Percentiles rank a stretch among this genome's conserved stretches.
Conservation (phyloP, 2,329 filamentous ascomycete species). For the Ramularia endophylla region DNA sequence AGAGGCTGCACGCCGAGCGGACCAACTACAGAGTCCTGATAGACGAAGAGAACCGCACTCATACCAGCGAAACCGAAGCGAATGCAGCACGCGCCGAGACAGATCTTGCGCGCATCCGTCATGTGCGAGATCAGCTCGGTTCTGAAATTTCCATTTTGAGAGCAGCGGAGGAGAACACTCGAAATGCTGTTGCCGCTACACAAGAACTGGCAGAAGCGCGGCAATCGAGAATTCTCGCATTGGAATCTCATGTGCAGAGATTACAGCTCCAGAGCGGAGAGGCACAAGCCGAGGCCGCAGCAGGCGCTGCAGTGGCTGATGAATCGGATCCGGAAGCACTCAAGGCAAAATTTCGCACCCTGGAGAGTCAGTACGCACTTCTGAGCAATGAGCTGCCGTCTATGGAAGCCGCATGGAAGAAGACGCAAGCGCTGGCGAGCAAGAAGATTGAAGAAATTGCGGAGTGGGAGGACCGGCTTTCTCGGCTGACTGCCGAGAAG, state of each 20-base stretch:
- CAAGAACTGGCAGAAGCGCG: conserved; percentile 75
- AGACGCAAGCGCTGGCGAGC: conserved; percentile 74
- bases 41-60: conserved; percentile 69
- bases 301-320: conserved; percentile 42
- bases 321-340: conserved; percentile 64
- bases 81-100: conserved; percentile 75
- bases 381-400: conserved; percentile 83
- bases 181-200: conserved; percentile 62
- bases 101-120: conserved; percentile 79
- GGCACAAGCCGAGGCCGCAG: conserved; percentile 23
- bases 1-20: conserved; percentile 78
- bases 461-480: conserved; percentile 70
- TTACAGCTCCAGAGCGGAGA: conserved; percentile 54
- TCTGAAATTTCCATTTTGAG: conserved; percentile 78
- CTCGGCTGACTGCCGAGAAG: conserved; percentile 76
- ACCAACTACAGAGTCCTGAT: conserved; percentile 74
- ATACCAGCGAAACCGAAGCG: conserved; percentile 71
- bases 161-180: conserved; percentile 70
- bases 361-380: conserved; percentile 74
- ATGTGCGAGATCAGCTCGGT: conserved; percentile 75
- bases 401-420: conserved; percentile 87
- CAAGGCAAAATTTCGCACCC: conserved; percentile 62
- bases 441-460: conserved; percentile 79
- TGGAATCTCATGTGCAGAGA: conserved; percentile 78
- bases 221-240: conserved; percentile 69